Evolutionary conservation across 192 early-diverging fungal species (phyloP).

Genomic region (Podila clonocystis): DNA sequence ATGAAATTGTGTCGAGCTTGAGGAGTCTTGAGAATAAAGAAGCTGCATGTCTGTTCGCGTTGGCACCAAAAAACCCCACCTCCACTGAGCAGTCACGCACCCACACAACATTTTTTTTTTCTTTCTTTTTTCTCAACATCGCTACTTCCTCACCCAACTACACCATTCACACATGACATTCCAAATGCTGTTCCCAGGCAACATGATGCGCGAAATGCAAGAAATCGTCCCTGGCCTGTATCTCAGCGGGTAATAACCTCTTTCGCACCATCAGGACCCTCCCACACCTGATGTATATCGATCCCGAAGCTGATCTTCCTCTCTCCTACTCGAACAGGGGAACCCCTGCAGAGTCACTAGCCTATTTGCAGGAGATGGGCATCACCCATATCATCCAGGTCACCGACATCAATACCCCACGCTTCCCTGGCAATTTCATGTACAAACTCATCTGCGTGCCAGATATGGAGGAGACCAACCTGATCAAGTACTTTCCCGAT

Average conservation of each 20-base stretch:
- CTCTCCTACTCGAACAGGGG: conserved; percentile 1
- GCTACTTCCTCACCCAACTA: neutral
- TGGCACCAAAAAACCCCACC: neutral
- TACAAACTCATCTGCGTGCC: conserved; percentile 67
- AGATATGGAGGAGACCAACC: conserved; percentile 70
- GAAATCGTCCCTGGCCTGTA: conserved; percentile 36
- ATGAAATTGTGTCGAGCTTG: neutral
- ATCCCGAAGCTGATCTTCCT: neutral
- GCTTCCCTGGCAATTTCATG: conserved; percentile 53
- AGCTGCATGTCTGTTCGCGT: neutral
- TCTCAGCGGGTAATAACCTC: conserved; percentile 34
- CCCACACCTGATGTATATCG: neutral
- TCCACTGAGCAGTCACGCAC: neutral
- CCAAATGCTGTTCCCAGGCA: conserved; percentile 4
- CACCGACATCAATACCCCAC: conserved; percentile 18
- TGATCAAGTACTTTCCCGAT: conserved; percentile 77
- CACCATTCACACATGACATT: neutral
- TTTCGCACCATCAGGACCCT: neutral
- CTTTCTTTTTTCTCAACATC: neutral
- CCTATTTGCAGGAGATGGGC: conserved; percentile 17
- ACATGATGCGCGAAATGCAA: conserved; percentile 33
- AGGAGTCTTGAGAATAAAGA: neutral
- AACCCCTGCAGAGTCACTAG: conserved; percentile 15
- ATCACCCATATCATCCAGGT: conserved; percentile 46
- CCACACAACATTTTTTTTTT: neutral